These are phyloP conservation scores for Lyophyllum atratum DNA, from an alignment of 768 basidiomycete species.

Conservation along the genomic window DNA sequence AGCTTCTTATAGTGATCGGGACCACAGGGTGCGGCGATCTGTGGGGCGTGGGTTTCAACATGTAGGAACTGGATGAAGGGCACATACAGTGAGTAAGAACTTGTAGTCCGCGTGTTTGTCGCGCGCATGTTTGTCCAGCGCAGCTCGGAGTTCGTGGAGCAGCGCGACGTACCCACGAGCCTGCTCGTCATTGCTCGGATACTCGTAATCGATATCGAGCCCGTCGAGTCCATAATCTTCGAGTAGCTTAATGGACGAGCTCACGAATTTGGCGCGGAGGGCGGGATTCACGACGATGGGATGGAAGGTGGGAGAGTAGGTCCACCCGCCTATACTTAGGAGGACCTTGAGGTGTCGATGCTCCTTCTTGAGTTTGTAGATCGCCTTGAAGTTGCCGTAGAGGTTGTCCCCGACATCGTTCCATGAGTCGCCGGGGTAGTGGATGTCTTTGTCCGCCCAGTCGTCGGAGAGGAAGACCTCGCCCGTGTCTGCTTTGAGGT, in stretches of 20 bases:
- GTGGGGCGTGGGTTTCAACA: neutral
- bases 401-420: slow-evolving; percentile 88
- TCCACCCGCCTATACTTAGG: slow-evolving; percentile 95
- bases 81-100: slow-evolving; percentile 74
- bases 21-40: slow-evolving; percentile 95
- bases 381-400: slow-evolving; percentile 93
- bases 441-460: slow-evolving; percentile 98
- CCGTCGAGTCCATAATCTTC: slow-evolving; percentile 95
- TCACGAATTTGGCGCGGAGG: slow-evolving; percentile 77
- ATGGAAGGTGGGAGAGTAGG: slow-evolving; percentile 86
- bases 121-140: slow-evolving; percentile 73
- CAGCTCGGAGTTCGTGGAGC: slow-evolving; percentile 71
- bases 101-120: slow-evolving; percentile 56
- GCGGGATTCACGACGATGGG: slow-evolving; percentile 69
- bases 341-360: slow-evolving; percentile 79
- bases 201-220: slow-evolving; percentile 92
- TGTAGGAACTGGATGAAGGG: neutral
- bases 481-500: slow-evolving; percentile 80
- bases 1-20: slow-evolving; percentile 82
- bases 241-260: slow-evolving; percentile 72
- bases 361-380: slow-evolving; percentile 87
- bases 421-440: slow-evolving; percentile 95
- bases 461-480: slow-evolving; percentile 86
- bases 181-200: slow-evolving; percentile 77
- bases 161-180: slow-evolving; percentile 85